These are phyloP conservation scores for Cordyceps cicadae DNA, from an alignment of 2,329 filamentous ascomycete species.

Conservation along the genomic window DNA sequence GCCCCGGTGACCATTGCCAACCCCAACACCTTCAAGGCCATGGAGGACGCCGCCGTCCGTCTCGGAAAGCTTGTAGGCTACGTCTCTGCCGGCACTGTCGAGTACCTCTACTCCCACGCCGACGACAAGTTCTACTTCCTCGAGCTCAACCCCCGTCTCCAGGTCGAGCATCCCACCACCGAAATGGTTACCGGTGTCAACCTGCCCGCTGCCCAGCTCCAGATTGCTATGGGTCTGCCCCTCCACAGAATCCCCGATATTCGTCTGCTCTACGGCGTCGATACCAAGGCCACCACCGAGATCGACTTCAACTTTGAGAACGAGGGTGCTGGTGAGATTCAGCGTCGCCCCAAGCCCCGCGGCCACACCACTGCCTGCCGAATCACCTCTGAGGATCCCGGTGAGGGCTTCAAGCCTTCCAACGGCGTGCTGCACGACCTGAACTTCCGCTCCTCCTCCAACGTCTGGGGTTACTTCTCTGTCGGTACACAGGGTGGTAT, in stretches of 20 bases:
- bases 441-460: constrained; percentile 97
- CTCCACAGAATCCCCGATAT: constrained; percentile 95
- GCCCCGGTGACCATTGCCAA: constrained; percentile 96
- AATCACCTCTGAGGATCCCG: constrained; percentile 97
- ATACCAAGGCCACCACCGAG: constrained; percentile 74
- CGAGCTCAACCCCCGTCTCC: constrained; percentile 95
- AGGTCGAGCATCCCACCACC: constrained; percentile 98
- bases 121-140: constrained; percentile 99
- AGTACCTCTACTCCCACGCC: constrained; percentile 95
- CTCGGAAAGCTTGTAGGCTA: constrained; percentile 92
- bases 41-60: constrained; percentile 94
- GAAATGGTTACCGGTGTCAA: constrained; percentile 99
- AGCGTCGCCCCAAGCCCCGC: constrained; percentile 86
- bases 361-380: constrained; percentile 97
- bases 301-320: constrained; percentile 97
- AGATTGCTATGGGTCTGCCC: constrained; percentile 97
- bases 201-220: constrained; percentile 90
- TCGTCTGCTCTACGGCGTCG: constrained; percentile 87
- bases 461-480: constrained; percentile 99
- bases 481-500: constrained; percentile 94
- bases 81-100: constrained; percentile 96
- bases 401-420: constrained; percentile 98
- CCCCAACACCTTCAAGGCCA: constrained; percentile 78
- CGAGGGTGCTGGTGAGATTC: constrained; percentile 71
- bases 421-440: constrained; percentile 98